Conservation (phyloP, 306 rosid genomes). For the Citrullus colocynthis region DNA sequence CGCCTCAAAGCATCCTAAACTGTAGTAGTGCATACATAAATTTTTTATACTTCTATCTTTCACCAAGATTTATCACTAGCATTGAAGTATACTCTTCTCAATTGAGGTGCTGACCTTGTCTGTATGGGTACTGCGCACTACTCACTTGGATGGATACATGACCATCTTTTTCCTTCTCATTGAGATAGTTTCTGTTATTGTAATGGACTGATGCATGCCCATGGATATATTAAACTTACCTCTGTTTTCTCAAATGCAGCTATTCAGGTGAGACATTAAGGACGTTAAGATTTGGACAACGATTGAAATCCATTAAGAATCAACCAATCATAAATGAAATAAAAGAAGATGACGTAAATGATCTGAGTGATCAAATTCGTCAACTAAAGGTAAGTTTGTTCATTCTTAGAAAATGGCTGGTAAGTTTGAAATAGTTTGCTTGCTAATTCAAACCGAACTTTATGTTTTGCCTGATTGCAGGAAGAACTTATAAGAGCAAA, state of each 20-base stretch:
- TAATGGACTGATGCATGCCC: background rate
- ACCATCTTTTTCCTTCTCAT: background rate
- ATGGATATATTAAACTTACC: background rate
- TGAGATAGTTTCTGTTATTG: background rate
- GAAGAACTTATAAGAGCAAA: constrained; percentile 85
- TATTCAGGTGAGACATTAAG: constrained; percentile 44
- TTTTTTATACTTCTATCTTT: background rate
- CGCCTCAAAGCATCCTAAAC: background rate
- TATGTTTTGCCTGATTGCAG: constrained; percentile 26
- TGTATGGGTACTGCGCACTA: background rate
- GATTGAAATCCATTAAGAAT: constrained; percentile 56
- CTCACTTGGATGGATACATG: background rate
- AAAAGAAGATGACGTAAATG: constrained; percentile 74
- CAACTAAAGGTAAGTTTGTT: constrained; percentile 51
- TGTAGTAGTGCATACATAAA: background rate
- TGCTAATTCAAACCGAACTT: background rate
- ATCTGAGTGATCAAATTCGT: constrained; percentile 87
- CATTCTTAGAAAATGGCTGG: background rate
- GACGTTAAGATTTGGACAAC: constrained; percentile 81
- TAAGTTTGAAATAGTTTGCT: constrained; percentile 6
- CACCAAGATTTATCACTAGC: background rate
- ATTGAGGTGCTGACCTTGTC: background rate
- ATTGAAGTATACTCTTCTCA: background rate
- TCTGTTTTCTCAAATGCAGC: constrained; percentile 43
- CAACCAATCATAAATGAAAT: constrained; percentile 78